A percentile compares a stretch with the other conserved stretches of the same genome.
These are phyloP conservation scores for Ilyonectria robusta DNA, from an alignment of 2,329 filamentous ascomycete species.

Conservation along the genomic window DNA sequence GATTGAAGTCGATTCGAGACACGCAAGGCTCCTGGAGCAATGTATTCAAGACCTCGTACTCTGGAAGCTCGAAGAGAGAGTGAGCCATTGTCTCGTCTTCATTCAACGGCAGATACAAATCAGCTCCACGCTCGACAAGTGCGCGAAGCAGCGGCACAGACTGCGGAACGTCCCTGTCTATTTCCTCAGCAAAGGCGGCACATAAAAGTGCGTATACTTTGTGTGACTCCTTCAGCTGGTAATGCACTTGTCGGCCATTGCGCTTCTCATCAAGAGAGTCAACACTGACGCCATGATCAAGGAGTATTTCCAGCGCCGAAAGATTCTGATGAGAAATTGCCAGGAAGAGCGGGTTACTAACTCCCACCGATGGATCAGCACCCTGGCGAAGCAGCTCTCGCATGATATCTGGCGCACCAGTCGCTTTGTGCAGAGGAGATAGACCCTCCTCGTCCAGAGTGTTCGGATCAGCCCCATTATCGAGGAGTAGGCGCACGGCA, in stretches of 20 bases:
- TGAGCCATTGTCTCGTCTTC: constrained; percentile 36
- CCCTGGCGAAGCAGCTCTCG: constrained; percentile 30
- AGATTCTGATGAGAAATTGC: constrained; percentile 31
- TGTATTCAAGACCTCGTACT: neutral
- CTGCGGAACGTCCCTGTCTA: neutral
- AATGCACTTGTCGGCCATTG: neutral
- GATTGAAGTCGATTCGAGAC: constrained; percentile 38
- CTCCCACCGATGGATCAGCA: constrained; percentile 14
- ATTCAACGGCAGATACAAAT: constrained; percentile 39
- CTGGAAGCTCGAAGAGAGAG: constrained; percentile 32
- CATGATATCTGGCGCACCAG: constrained; percentile 13
- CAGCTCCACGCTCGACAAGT: constrained; percentile 30
- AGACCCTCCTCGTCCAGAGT: constrained; percentile 12
- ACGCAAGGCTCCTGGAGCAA: constrained; percentile 35
- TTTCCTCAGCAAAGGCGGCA: constrained; percentile 9
- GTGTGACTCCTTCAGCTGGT: neutral
- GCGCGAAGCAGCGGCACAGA: constrained; percentile 19
- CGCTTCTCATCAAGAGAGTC: constrained; percentile 22
- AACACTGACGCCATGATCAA: constrained; percentile 30
- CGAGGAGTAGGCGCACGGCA: constrained; percentile 33
- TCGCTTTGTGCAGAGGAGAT: constrained; percentile 31
- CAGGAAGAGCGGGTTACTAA: constrained; percentile 28
- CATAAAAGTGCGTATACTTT: constrained; percentile 31
- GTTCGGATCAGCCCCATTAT: constrained; percentile 36
- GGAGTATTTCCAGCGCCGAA: constrained; percentile 24